Evolutionary conservation across 345 rosid species (phyloP), one percentile per base, ranked within the genome.

Genomic region (Eucalyptus microcorys): DNA sequence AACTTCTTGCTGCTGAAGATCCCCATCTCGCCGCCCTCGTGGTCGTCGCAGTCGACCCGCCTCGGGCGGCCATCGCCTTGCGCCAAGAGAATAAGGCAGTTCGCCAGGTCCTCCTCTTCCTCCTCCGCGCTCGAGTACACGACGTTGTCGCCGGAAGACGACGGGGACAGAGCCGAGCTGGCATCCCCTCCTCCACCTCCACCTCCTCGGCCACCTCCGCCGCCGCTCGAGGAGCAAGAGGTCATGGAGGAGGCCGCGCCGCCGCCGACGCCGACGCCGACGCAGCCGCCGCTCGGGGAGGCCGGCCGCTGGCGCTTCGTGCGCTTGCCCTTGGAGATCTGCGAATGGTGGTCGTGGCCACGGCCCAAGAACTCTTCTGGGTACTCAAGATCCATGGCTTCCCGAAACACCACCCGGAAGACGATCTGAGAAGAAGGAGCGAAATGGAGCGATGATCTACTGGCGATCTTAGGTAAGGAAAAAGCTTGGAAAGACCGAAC

Each of bases 41-140:
- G 50, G 49, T 64, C 47, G 87, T 43, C 21, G 45, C 42, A 55
- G 32, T 68, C 76, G 19, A 9, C 32, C 49, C 34, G 66, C 22
- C 85, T 88, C 14, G 92, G 89, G 61, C 89, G 91, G n/a, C 45
- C 83, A 71, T 71, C 83, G 13, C 96, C 97, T 80, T 93, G 96
- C 19, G 99, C 99, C 86, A 97, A 90, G 93, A 96, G 93, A 89
- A 97, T 97, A 61, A 97, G 90, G 88, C 99, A 97, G 87, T 95
- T 92, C 30, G 99, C 99, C 98, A 96, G 93, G 90, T 96, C 99
- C 93, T 95, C 98, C 87, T 97, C 99, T 89, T 95, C 99, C 71
- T 94, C 96, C 94, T 1, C 96, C 89, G 89, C 95, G 94, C 89
- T 92, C 93, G 49, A 86, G 87, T 24, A 32, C 30, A 32, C 79